phyloP scores from a whole-genome alignment of 768 basidiomycete genomes.

The Agrocybe pediades region DNA sequence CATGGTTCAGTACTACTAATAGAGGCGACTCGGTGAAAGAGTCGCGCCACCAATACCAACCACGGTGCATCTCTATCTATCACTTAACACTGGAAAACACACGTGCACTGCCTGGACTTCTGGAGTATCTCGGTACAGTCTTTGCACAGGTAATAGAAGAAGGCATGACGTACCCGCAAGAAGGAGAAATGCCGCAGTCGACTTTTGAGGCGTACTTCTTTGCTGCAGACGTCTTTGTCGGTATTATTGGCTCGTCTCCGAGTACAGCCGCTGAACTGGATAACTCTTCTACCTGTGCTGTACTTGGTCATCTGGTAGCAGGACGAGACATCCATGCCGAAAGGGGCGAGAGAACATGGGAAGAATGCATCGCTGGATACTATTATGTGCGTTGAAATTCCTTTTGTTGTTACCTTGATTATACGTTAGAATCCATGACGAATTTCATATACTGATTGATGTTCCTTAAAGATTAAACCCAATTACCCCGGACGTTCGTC shows the following conservation, averaged over 20 bases:
- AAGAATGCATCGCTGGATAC: conserved; percentile 71
- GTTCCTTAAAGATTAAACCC: conserved; percentile 59
- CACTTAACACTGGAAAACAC: conserved; percentile 50
- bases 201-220: conserved; percentile 79
- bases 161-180: conserved; percentile 87
- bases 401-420: not conserved
- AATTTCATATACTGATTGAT: conserved; percentile 3
- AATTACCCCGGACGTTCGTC: conserved; percentile 91
- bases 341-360: conserved; percentile 59
- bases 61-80: conserved; percentile 44
- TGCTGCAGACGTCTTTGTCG: conserved; percentile 74
- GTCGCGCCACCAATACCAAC: not conserved
- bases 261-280: conserved; percentile 11
- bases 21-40: conserved; percentile 10
- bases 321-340: conserved; percentile 40
- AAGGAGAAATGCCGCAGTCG: conserved; percentile 51
- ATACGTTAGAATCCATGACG: not conserved
- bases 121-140: conserved; percentile 56
- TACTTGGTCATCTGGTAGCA: conserved; percentile 8
- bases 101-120: conserved; percentile 45
- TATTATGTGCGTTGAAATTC: conserved; percentile 58
- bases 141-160: conserved; percentile 78
- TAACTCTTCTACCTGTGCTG: conserved; percentile 1
- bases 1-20: conserved; percentile 40
- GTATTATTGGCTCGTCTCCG: conserved; percentile 38